Base-by-base conservation (phyloP, 148 eudicot species). In the Spergularia bocconei region DNA sequence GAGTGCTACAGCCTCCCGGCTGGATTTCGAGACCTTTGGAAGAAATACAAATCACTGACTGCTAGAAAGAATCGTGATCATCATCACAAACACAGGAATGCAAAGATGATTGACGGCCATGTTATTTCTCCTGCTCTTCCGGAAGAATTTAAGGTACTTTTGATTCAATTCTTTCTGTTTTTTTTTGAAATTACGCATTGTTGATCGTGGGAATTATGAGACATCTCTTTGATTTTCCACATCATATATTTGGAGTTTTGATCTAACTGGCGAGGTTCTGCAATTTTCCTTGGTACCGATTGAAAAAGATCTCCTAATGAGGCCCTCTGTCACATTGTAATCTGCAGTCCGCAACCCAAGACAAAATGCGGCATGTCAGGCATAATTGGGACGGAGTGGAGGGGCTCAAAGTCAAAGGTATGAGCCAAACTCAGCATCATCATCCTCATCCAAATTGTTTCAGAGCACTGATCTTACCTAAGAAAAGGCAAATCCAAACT, bases 401-500 rank as follows among this genome's bases (percentile, higher is more conserved):
- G 13, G 69, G 62, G 54, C 69, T 51, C 4, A 61, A 62, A 56
- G 33, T 63, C 50, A 33, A 41, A 74, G 48, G 33, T 69, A 74
- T 7, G 36, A 62, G 47, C 7, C 44, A 38, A 6, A 36, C 25
- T 44, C 14, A 38, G 36, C 10, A 70, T 60, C 33, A 70, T 50
- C 63, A 38, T 52, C 10, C 70, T 60, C 33, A 61, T 50, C 55
- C 63, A 25, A 54, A 78, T 63, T 71, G 70, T 54, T 71, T 78
- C 55, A 71, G 21, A 13, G 57, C 80, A 39, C 19, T 71, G 25
- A 71, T 64, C 3, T 38, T 39, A 20, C 48, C 75, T 33, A 78
- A 71, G 80, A 78, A 71, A 60, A 78, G 71, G 57, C 67, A 71
- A 54, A 16, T 38, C 25, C 69, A 67, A 52, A 54, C 80, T 36